These are phyloP conservation scores for Ganoderma sinense DNA, from an alignment of 1,284 basidiomycete genomes.

Conservation along the genomic window DNA sequence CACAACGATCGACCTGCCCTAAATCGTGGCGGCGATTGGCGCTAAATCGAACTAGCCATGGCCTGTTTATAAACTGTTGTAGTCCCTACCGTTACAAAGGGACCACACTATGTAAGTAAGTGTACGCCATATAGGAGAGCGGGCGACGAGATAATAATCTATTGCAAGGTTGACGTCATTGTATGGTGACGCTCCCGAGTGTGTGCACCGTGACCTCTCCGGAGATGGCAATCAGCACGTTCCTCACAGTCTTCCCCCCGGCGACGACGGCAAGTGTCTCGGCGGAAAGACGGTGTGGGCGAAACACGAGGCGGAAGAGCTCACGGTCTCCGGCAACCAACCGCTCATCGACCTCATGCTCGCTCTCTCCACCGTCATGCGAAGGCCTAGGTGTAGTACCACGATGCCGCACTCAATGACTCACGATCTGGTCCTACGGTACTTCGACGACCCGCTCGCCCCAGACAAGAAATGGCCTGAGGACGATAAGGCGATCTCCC, in stretches of 20 bases:
- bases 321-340: background rate
- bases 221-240: background rate
- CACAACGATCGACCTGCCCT: too few species aligned
- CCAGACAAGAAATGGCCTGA: background rate
- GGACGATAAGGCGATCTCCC: background rate
- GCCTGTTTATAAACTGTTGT: too few species aligned
- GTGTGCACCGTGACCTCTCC: too few species aligned
- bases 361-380: background rate
- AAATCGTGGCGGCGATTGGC: too few species aligned
- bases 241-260: background rate
- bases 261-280: background rate
- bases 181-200: background rate
- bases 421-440: background rate
- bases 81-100: too few species aligned
- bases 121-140: too few species aligned
- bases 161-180: slow-evolving; percentile 7
- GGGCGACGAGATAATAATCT: too few species aligned
- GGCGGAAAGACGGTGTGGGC: background rate
- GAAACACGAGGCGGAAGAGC: background rate
- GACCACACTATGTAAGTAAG: background rate
- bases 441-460: slow-evolving; percentile 11
- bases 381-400: too few species aligned
- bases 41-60: too few species aligned
- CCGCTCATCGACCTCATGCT: slow-evolving; percentile 8
- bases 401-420: background rate